Conservation (phyloP, 768 basidiomycete genomes). For the Amanita molliuscula region DNA sequence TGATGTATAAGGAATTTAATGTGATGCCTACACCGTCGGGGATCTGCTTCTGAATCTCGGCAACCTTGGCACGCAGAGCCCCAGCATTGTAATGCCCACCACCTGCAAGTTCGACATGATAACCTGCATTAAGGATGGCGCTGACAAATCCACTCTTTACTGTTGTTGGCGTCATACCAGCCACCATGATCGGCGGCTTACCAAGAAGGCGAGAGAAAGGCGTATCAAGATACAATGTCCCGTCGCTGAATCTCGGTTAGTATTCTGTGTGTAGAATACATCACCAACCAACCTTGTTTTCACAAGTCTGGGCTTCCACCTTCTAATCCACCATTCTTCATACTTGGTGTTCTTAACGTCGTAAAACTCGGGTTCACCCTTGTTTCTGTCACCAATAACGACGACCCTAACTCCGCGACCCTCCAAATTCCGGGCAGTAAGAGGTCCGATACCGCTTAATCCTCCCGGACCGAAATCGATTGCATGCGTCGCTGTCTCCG, state of each 20-base stretch:
- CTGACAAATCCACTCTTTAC: conserved; percentile 94
- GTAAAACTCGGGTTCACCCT: conserved; percentile 83
- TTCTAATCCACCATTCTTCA: conserved; percentile 90
- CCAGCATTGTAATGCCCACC: conserved; percentile 94
- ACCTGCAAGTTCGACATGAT: conserved; percentile 94
- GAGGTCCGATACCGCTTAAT: conserved; percentile 81
- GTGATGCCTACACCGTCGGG: conserved; percentile 88
- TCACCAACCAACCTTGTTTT: conserved; percentile 65
- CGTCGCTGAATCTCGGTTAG: conserved; percentile 50
- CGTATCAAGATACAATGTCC: conserved; percentile 86
- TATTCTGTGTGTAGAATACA: conserved; percentile 10
- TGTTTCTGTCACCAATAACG: conserved; percentile 83
- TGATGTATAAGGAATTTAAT: conserved; percentile 94
- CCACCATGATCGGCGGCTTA: conserved; percentile 98
- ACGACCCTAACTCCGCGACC: conserved; percentile 90
- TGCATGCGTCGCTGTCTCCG: conserved; percentile 84
- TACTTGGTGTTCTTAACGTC: conserved; percentile 50
- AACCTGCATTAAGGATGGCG: conserved; percentile 87
- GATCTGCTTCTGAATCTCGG: conserved; percentile 82
- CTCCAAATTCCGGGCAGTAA: conserved; percentile 85
- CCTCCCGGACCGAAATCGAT: conserved; percentile 97
- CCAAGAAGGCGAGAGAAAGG: conserved; percentile 93
- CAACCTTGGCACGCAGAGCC: conserved; percentile 81
- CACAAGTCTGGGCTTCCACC: conserved; percentile 75
- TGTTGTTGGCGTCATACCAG: conserved; percentile 97